Percentiles rank a stretch among this genome's conserved stretches.
Conservation (phyloP, 2,329 filamentous ascomycete species). For the Talaromyces sp. region DNA sequence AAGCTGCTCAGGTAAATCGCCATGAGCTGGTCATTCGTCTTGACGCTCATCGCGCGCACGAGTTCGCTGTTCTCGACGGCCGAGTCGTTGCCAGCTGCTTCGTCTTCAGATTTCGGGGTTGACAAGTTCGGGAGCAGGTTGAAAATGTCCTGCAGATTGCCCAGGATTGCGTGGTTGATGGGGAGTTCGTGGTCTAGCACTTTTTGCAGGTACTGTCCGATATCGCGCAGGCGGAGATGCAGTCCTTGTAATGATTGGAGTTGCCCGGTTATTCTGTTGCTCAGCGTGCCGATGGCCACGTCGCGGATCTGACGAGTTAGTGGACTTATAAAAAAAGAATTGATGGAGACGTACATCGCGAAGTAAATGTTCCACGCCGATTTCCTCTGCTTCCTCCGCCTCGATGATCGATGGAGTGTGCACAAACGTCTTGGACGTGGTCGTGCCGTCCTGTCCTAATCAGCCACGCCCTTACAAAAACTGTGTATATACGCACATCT, state of each 20-base stretch:
- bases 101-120: slow-evolving; percentile 64
- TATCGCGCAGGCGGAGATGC: slow-evolving; percentile 89
- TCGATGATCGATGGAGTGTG: slow-evolving; percentile 98
- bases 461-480: not conserved
- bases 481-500: slow-evolving; percentile 56
- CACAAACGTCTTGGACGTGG: slow-evolving; percentile 93
- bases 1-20: slow-evolving; percentile 94
- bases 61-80: slow-evolving; percentile 70
- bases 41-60: slow-evolving; percentile 94
- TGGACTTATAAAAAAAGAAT: not conserved
- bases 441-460: slow-evolving; percentile 77
- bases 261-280: slow-evolving; percentile 94
- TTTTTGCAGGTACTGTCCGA: slow-evolving; percentile 91
- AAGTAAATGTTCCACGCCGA: slow-evolving; percentile 94
- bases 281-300: slow-evolving; percentile 92
- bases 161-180: slow-evolving; percentile 94
- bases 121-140: slow-evolving; percentile 95
- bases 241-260: slow-evolving; percentile 94
- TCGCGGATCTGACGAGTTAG: slow-evolving; percentile 62
- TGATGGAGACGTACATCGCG: slow-evolving; percentile 53
- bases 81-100: slow-evolving; percentile 39
- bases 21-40: slow-evolving; percentile 99
- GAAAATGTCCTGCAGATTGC: slow-evolving; percentile 98
- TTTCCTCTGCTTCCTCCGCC: slow-evolving; percentile 97
- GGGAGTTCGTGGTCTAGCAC: slow-evolving; percentile 88